Evolutionary conservation across 192 early-diverging fungal genomes (phyloP).

Genomic region (Powellomyces hirtus): DNA sequence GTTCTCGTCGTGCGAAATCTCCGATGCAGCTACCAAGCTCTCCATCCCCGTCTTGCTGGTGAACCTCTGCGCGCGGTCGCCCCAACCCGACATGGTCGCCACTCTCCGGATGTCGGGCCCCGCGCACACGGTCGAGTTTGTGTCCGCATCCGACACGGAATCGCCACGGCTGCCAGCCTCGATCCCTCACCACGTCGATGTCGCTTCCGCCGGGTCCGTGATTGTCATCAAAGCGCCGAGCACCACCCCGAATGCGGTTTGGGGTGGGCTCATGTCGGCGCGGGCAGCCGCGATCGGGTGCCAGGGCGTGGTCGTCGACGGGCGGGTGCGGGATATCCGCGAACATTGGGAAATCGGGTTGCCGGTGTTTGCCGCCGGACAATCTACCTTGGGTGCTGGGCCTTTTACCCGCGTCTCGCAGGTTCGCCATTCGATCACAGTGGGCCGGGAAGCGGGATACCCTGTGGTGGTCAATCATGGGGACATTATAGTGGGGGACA

Average conservation of each 20-base stretch:
- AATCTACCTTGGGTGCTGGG: slow-evolving; percentile 40
- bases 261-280: slow-evolving; percentile 50
- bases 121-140: slow-evolving; percentile 41
- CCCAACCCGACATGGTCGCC: background rate
- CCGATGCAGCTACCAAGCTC: slow-evolving; percentile 46
- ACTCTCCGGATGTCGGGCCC: slow-evolving; percentile 30
- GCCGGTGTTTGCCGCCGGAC: slow-evolving; percentile 32
- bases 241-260: slow-evolving; percentile 45
- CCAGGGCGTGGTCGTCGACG: slow-evolving; percentile 45
- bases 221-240: slow-evolving; percentile 41
- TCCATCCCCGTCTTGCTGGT: slow-evolving; percentile 25
- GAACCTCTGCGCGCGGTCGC: slow-evolving; percentile 9
- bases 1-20: slow-evolving; percentile 41
- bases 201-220: slow-evolving; percentile 29
- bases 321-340: slow-evolving; percentile 42
- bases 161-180: slow-evolving; percentile 6
- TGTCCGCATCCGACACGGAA: slow-evolving; percentile 13
- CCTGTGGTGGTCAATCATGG: slow-evolving; percentile 16
- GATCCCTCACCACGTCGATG: slow-evolving; percentile 41
- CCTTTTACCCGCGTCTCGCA: slow-evolving; percentile 16
- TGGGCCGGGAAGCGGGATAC: slow-evolving; percentile 19
- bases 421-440: slow-evolving; percentile 35
- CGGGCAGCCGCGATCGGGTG: slow-evolving; percentile 35
- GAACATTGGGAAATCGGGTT: slow-evolving; percentile 39
- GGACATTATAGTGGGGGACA: slow-evolving; percentile 52